Evolutionary conservation across 257 asterid genomes (phyloP).

Genomic region (Nicotiana knightiana): DNA sequence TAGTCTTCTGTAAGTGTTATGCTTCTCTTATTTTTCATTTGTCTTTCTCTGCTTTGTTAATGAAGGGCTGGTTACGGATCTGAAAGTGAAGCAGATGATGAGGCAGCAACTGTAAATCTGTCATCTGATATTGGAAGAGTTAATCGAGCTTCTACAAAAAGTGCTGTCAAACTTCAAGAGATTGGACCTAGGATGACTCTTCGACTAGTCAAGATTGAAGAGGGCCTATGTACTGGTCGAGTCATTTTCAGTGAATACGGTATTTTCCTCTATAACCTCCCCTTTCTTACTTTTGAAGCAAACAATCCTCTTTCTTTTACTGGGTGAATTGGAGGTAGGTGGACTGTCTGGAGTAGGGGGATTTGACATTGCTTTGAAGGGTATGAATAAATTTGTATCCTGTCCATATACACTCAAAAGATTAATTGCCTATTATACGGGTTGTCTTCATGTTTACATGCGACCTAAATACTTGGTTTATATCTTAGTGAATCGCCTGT

Average conservation of each 20-base stretch:
- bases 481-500: background rate
- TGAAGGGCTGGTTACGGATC: constrained; percentile 92
- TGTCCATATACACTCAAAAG: background rate
- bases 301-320: background rate
- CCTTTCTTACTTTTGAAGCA: background rate
- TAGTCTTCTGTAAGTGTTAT: background rate
- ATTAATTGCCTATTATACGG: background rate
- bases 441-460: background rate
- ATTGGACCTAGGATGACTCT: constrained; percentile 91
- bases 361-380: background rate
- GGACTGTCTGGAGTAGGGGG: background rate
- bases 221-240: constrained; percentile 82
- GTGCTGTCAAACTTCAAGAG: constrained; percentile 93
- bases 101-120: constrained; percentile 78
- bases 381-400: background rate
- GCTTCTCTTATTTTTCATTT: background rate
- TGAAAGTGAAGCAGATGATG: constrained; percentile 93
- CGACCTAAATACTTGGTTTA: background rate
- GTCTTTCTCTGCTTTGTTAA: background rate
- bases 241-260: constrained; percentile 36
- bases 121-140: constrained; percentile 68
- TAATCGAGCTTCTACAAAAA: constrained; percentile 69
- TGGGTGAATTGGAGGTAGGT: background rate
- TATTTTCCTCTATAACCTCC: background rate
- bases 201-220: constrained; percentile 61